phyloP scores from a whole-genome alignment of 305 asterid species.

The Fraxinus albicans region DNA sequence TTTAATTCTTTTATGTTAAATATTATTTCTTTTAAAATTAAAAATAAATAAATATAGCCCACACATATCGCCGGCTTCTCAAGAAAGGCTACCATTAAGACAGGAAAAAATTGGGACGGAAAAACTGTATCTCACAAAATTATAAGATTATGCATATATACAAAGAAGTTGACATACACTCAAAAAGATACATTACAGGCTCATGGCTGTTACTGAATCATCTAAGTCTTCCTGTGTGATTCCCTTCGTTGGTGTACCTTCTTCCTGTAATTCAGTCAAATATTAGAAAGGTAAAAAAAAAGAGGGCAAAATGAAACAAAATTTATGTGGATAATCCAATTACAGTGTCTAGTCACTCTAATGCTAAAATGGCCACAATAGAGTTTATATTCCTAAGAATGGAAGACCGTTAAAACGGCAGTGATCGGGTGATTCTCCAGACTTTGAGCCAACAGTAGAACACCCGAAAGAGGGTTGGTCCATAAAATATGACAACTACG shows the following conservation, averaged over 20 bases:
- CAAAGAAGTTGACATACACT: slow-evolving; percentile 3
- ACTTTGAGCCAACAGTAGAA: not conserved
- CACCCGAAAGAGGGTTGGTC: not conserved
- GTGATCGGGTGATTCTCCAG: not conserved
- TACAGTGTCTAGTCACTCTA: not conserved
- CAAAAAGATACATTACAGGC: slow-evolving; percentile 24
- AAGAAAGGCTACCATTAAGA: not conserved
- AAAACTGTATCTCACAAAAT: not conserved
- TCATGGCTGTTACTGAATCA: slow-evolving; percentile 39
- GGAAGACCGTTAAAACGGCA: not conserved
- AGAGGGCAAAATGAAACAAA: not conserved
- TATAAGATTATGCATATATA: slow-evolving; percentile 10
- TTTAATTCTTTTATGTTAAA: not conserved
- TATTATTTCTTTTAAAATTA: not conserved
- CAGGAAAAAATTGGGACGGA: not conserved
- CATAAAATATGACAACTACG: not conserved
- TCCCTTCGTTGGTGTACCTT: slow-evolving; percentile 18
- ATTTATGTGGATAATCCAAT: not conserved
- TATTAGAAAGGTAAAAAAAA: not conserved
- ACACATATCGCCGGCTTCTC: not conserved
- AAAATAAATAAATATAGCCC: not conserved
- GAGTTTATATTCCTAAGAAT: not conserved
- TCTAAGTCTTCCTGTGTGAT: slow-evolving; percentile 26
- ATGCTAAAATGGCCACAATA: not conserved
- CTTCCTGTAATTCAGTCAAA: slow-evolving; percentile 26